Percentiles rank a stretch among this genome's conserved stretches.
Conservation (phyloP, 345 rosid species). For the Kernera saxatilis region DNA sequence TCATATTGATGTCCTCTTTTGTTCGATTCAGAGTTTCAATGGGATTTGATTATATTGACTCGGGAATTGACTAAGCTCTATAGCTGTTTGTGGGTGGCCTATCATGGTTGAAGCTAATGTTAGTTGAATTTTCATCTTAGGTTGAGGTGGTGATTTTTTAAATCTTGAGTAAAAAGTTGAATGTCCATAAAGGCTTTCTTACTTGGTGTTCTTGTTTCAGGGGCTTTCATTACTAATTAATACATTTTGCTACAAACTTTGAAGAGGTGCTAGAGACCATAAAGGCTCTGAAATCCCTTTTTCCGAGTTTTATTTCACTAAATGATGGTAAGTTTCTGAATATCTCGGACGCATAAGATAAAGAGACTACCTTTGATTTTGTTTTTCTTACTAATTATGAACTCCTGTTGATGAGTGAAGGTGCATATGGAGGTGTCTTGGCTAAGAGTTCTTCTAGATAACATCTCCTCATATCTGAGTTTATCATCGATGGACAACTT, state of each 20-base stretch:
- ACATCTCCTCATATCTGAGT: constrained; percentile 49
- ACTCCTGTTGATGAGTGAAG: constrained; percentile 30
- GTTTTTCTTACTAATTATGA: background rate
- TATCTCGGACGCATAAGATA: background rate
- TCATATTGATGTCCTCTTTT: background rate
- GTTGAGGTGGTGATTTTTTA: background rate
- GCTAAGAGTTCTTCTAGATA: constrained; percentile 56
- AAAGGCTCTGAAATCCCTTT: background rate
- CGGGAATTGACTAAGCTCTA: constrained; percentile 3
- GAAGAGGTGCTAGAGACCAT: background rate
- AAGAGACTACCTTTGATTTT: background rate
- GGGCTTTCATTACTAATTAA: background rate
- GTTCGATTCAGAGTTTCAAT: background rate
- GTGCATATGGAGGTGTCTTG: constrained; percentile 70
- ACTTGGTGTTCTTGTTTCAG: background rate
- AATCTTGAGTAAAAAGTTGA: background rate
- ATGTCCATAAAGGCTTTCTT: too few relatives aligned
- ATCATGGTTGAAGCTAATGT: too few relatives aligned
- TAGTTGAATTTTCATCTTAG: background rate
- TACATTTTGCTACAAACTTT: background rate
- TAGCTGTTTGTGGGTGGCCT: too few relatives aligned
- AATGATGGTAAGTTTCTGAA: constrained; percentile 14
- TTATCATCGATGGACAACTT: constrained; percentile 49
- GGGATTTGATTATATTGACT: constrained; percentile 4
- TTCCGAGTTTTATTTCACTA: background rate